Conservation (phyloP, 345 rosid genomes). For the Camelina laxa region DNA sequence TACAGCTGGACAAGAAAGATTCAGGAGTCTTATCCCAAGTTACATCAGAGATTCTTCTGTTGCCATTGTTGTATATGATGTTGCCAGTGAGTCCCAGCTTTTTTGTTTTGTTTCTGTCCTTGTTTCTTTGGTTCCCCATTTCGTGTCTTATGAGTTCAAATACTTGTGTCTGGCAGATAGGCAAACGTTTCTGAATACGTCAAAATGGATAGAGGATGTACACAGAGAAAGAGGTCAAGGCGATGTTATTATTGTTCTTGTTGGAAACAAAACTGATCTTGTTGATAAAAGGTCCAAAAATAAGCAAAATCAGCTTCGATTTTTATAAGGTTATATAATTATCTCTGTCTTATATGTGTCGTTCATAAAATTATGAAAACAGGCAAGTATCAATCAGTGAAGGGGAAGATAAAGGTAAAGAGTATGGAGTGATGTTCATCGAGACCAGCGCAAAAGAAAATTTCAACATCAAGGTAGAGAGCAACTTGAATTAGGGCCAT, state of each 20-base stretch:
- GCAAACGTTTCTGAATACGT: conserved; percentile 76
- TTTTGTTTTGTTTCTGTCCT: background rate
- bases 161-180: conserved; percentile 56
- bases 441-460: conserved; percentile 97
- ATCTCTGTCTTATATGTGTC: background rate
- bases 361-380: conserved; percentile 22
- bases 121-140: background rate
- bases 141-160: conserved; percentile 7
- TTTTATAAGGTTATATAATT: background rate
- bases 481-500: background rate
- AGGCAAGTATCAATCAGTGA: conserved; percentile 94
- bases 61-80: conserved; percentile 91
- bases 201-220: conserved; percentile 94
- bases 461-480: conserved; percentile 78
- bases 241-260: conserved; percentile 86
- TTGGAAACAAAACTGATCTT: conserved; percentile 96
- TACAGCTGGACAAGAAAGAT: conserved; percentile 97
- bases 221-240: conserved; percentile 73
- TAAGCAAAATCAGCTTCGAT: background rate
- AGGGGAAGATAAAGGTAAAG: conserved; percentile 81
- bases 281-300: conserved; percentile 63
- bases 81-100: conserved; percentile 62
- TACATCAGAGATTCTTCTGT: conserved; percentile 97
- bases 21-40: conserved; percentile 93
- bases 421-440: conserved; percentile 83